Evolutionary conservation across 2,329 filamentous ascomycete genomes (phyloP).

Genomic region (Fusarium solani-melongenae): DNA sequence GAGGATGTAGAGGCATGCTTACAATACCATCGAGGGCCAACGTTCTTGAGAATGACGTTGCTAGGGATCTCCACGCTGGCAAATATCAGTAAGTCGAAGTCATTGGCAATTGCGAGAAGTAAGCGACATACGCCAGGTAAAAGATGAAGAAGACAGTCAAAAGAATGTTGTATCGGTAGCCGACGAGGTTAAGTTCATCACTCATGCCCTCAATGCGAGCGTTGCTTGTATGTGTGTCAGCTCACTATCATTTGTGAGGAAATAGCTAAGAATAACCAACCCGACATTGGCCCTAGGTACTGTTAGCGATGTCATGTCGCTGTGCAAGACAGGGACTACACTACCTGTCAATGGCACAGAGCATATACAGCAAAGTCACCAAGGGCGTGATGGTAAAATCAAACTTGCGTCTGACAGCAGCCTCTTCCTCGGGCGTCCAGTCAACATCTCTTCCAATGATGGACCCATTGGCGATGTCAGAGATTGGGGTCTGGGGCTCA

Average conservation of each 20-base stretch:
- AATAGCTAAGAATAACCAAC: neutral
- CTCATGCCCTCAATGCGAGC: neutral
- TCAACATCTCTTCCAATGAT: neutral
- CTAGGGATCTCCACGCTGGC: neutral
- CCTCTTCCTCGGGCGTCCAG: neutral
- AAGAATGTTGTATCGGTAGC: neutral
- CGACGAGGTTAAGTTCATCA: neutral
- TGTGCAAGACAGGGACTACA: accelerated
- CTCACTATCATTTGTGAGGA: neutral
- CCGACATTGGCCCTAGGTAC: neutral
- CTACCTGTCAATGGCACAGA: neutral
- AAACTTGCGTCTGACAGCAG: neutral
- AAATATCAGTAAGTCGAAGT: neutral
- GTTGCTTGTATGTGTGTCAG: neutral
- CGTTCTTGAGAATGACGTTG: neutral
- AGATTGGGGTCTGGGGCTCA: neutral
- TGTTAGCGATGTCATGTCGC: neutral
- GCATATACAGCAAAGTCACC: neutral
- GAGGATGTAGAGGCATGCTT: neutral
- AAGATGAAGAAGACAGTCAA: neutral
- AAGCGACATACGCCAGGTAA: neutral
- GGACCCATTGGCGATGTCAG: neutral
- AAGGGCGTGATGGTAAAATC: neutral
- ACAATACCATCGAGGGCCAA: neutral
- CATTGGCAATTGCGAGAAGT: neutral